Percentiles rank a stretch among this genome's conserved stretches.
Conservation (phyloP, 106 monocot species). For the Apostasia ramifera region DNA sequence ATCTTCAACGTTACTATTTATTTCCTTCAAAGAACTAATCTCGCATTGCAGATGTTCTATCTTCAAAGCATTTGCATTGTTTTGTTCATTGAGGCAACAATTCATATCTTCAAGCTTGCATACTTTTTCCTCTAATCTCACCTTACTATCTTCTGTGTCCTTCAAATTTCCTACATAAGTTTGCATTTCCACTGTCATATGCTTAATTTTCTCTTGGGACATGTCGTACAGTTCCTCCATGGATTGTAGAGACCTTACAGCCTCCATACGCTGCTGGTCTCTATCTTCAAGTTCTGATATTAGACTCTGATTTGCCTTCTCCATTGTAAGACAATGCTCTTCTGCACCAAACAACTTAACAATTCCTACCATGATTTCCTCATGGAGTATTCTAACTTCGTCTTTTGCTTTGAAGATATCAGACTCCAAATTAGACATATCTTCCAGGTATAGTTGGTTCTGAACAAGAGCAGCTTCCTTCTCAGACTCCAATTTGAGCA, state of each 20-base stretch:
- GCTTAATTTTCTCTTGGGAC: slow-evolving; percentile 32
- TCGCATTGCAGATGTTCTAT: slow-evolving; percentile 30
- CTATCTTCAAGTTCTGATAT: too few relatives aligned
- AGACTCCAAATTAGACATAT: slow-evolving; percentile 30
- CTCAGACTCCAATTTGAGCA: slow-evolving; percentile 25
- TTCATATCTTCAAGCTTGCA: slow-evolving; percentile 13
- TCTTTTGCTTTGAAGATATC: slow-evolving; percentile 19
- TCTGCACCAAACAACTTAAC: background rate
- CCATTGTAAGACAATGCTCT: too few relatives aligned
- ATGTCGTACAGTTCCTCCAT: slow-evolving; percentile 15
- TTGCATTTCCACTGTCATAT: slow-evolving; percentile 19
- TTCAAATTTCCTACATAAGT: slow-evolving; percentile 23
- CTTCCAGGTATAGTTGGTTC: slow-evolving; percentile 19
- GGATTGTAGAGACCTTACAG: slow-evolving; percentile 25
- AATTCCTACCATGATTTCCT: slow-evolving; percentile 18
- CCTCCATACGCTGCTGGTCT: slow-evolving; percentile 8
- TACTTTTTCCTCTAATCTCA: slow-evolving; percentile 34
- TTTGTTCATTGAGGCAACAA: slow-evolving; percentile 23
- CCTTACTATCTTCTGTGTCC: slow-evolving; percentile 26
- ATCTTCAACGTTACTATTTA: slow-evolving; percentile 22
- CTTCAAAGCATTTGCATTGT: background rate
- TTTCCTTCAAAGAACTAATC: slow-evolving; percentile 21
- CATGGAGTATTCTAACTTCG: slow-evolving; percentile 29
- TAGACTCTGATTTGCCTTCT: too few relatives aligned
- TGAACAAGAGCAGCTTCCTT: slow-evolving; percentile 38